Percentiles rank a stretch among this genome's conserved stretches.
Evolutionary conservation across 495 filamentous ascomycete genomes (phyloP).

Genomic region (Aspergillus cavernicola): DNA sequence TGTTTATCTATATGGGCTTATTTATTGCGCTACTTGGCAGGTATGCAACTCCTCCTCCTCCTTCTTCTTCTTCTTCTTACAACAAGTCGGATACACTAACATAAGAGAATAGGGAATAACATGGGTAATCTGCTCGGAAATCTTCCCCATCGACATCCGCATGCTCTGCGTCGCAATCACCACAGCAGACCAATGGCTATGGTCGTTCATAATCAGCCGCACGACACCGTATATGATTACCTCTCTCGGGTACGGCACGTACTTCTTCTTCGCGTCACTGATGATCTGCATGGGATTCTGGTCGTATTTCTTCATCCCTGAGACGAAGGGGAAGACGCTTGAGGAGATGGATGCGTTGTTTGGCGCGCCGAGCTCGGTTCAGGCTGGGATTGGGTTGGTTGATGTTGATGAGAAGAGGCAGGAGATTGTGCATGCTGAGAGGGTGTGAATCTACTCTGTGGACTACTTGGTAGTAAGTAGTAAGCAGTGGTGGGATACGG

Average conservation of each 20-base stretch:
- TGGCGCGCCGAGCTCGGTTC: constrained; percentile 1
- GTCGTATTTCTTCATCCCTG: constrained; percentile 59
- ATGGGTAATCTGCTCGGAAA: constrained; percentile 49
- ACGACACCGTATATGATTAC: constrained; percentile 42
- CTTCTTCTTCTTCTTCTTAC: no score
- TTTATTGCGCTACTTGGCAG: constrained; percentile 58
- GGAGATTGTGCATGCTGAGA: not conserved
- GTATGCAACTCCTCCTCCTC: no score
- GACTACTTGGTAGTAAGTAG: no score
- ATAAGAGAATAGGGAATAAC: constrained; percentile 40
- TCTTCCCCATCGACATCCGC: constrained; percentile 35
- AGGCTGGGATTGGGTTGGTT: not conserved
- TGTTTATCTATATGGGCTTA: constrained; percentile 58
- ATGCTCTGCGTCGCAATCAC: constrained; percentile 47
- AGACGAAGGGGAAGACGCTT: constrained; percentile 52
- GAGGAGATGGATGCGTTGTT: constrained; percentile 43
- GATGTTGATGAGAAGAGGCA: not conserved
- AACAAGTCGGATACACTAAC: no score
- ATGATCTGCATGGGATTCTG: constrained; percentile 43
- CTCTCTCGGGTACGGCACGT: constrained; percentile 47
- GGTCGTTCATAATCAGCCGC: constrained; percentile 42
- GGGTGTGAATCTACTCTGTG: not conserved
- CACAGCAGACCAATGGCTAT: constrained; percentile 41
- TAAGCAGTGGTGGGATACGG: no score
- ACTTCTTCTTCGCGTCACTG: constrained; percentile 36